Base-by-base conservation (phyloP, 495 filamentous ascomycete genomes). In the Aspergillus panamensis region DNA sequence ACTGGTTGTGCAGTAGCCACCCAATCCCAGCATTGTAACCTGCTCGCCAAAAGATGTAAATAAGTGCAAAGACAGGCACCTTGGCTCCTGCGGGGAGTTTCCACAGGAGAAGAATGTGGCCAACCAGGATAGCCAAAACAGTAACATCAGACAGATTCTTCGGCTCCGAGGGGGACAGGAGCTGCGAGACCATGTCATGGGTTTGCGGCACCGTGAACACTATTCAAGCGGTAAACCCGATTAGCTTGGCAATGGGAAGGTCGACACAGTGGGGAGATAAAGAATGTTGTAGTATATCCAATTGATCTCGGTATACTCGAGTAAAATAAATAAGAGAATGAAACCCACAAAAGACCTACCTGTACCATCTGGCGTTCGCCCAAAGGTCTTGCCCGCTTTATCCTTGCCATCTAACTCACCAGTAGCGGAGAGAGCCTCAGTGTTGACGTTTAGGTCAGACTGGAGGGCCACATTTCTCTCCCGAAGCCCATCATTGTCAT, bases 151-250 rank as follows among this genome's bases (percentile, higher is more conserved):
- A 91, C 40, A 95, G 62, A 65, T 97, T 97, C 77, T 98, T 98
- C 5, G 94, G 92, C 70, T 96, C 85, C 48, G 85, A 88, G n/a
- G 94, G 94, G 54, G 93, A 95, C 59, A 98, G 82, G 17, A 98
- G 82, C 71, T 96, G 94, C 51, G 94, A 95, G 65, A 98, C 94
- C 93, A 97, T 97, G 73, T 98, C 94, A 79, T 96, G 91, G 43
- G 94, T 98, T 61, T 91, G 87, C 45, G 94, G 95, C 19, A 98
- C 94, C 33, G 90, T 89, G 73, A 98, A 98, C 52, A 94, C 94
- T 98, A 62, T 47, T n/a, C n/a, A 21, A 17, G 57, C 43, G 48
- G 47, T 30, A 50, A 43, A 16, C 12, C 31, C 20, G 54, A 19
- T 44, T 48, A 57, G 45, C 55, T 21, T 19, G 25, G 20, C 16